Conservation (phyloP, 2,329 filamentous ascomycete species). For the Lasiodiplodia gonubiensis region DNA sequence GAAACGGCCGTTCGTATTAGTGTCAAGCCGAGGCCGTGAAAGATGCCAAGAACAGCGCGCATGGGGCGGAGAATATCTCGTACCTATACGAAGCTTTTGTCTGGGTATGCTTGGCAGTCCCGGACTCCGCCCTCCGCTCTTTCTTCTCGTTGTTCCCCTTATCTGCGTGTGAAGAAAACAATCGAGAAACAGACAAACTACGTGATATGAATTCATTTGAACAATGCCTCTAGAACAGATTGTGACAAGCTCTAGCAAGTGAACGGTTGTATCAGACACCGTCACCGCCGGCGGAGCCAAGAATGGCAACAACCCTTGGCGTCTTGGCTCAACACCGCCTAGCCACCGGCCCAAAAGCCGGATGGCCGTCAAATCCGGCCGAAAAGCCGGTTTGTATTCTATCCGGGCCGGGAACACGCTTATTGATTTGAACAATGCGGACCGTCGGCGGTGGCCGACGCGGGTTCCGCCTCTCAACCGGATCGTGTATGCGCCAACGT, state of each 20-base stretch:
- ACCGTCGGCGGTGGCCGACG: neutral
- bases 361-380: neutral
- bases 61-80: neutral
- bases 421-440: neutral
- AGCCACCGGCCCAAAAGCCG: neutral
- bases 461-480: neutral
- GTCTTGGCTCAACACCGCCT: neutral
- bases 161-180: neutral
- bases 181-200: neutral
- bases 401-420: too few relatives aligned
- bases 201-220: neutral
- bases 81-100: neutral
- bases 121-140: neutral
- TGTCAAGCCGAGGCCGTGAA: neutral
- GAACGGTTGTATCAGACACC: neutral
- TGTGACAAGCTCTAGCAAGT: neutral
- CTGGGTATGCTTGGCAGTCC: neutral
- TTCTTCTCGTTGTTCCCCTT: neutral
- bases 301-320: neutral
- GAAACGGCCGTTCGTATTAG: neutral
- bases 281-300: neutral
- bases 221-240: neutral
- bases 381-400: neutral
- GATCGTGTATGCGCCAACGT: neutral
- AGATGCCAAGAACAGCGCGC: neutral